Evolutionary conservation across 129 eudicot species (phyloP).

Genomic region (Lactuca saligna): DNA sequence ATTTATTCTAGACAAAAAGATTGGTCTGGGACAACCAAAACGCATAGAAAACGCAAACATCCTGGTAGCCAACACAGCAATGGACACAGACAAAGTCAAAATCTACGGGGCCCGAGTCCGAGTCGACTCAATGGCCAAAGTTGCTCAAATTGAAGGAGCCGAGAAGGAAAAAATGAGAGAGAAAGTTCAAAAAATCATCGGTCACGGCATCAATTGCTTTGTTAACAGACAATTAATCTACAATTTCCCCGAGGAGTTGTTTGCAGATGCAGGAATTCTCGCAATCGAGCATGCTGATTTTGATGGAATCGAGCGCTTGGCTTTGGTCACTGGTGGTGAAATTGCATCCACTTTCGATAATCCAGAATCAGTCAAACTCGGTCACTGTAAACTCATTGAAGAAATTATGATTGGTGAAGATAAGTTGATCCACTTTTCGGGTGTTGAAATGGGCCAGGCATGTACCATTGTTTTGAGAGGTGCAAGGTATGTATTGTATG

Average conservation of each 20-base stretch:
- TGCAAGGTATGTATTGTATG: constrained; percentile 58
- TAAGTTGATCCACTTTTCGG: constrained; percentile 90
- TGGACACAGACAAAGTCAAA: constrained; percentile 98
- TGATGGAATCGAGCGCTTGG: constrained; percentile 93
- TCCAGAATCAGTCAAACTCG: constrained; percentile 96
- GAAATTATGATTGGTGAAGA: constrained; percentile 99
- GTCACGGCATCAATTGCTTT: constrained; percentile 92
- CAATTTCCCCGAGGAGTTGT: constrained; percentile 94
- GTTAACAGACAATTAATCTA: constrained; percentile 88
- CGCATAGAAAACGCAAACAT: constrained; percentile 97
- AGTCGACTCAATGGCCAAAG: constrained; percentile 96
- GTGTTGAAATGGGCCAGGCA: constrained; percentile 97
- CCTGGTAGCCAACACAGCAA: constrained; percentile 91
- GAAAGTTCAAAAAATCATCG: constrained; percentile 88
- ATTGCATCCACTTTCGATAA: constrained; percentile 96
- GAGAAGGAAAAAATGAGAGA: constrained; percentile 96
- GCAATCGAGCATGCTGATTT: constrained; percentile 99
- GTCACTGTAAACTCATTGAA: constrained; percentile 94
- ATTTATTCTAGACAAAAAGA: constrained; percentile 93
- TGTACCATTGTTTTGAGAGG: constrained; percentile 95
- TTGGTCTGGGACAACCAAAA: constrained; percentile 95
- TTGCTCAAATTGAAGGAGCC: constrained; percentile 91
- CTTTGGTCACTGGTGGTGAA: constrained; percentile 95
- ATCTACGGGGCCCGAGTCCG: constrained; percentile 98
- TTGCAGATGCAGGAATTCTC: constrained; percentile 97